Evolutionary conservation across 768 basidiomycete species (phyloP), one percentile per base, ranked within the genome.

Genomic region (Xanthoconium purpureum): DNA sequence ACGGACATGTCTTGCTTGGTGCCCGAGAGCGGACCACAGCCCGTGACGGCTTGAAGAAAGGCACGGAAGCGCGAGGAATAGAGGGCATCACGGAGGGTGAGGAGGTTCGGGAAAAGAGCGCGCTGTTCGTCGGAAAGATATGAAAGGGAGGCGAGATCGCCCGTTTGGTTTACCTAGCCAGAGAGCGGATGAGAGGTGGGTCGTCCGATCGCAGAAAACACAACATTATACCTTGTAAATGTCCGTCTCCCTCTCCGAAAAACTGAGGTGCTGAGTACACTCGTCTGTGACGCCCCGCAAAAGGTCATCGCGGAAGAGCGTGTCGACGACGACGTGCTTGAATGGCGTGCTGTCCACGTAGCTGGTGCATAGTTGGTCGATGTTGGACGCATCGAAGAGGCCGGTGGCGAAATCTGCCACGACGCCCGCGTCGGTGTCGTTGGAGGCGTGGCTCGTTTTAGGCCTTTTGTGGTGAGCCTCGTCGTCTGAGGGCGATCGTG

Each of bases 221-320:
- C 30, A 8, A 20, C 42, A n/a, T 5, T 75, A 56, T 57, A 89
- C 91, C 85, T 91, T 94, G 84, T 98, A 98, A 62, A 98, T 98
- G 68, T 98, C 96, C 3, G 96, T 98, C 78, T 98, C 91, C 75
- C 97, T 98, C 76, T 94, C 87, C 4, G 88, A 82, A 69, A 95
- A 94, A 70, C 79, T 86, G 58, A 95, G 80, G 66, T 93, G 84
- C 49, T 76, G 74, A 53, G 89, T 72, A 63, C 90, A 91, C 71
- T 95, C 93, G 64, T 93, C 87, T 74, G 91, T 89, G 57, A 93
- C 93, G 33, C 80, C 80, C 64, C 78, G 77, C 33, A 98, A 78
- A 29, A 98, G 79, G 8, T 87, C 87, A 62, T 94, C 88, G 64
- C 88, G 85, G 72, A 98, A 89, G 18, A 98, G 79, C 63, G 86